Evolutionary conservation across 1,284 basidiomycete species (phyloP), one percentile per base, ranked within the genome.

Genomic region (Xerocomus minutiporus): DNA sequence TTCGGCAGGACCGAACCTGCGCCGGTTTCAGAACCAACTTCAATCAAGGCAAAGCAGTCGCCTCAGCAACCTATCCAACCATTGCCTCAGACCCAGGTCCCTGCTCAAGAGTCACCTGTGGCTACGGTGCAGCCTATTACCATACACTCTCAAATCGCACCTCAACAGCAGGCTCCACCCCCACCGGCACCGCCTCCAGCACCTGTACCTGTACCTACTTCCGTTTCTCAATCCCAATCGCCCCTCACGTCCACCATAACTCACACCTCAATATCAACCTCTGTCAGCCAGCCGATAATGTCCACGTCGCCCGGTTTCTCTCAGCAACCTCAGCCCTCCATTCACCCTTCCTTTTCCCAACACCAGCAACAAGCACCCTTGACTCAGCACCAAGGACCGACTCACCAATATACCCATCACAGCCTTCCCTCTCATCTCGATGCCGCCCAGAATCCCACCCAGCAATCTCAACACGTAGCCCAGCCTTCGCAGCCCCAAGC

Each of bases 391-490:
- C 63, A 77, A 71, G 59, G 64, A 20, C 66, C 73, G 34, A 68
- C 52, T 47, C 81, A 82, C 53, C 78, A 82, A 54, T 85, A 84
- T 62, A 71, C 78, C 9, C 84, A 85, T 50, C 84, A 84, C 54
- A 77, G 76, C 25, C 74, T 87, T 29, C 75, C 80, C 4, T 76
- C 79, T 1, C 83, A 86, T 56, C 76, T 84, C 55, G 84, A 86
- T 44, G 77, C 80, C 32, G 62, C 77, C 6, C 81, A 81, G 59
- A 65, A 61, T 34, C 63, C 73, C 29, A 50, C 57, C 26, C 75
- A 74, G 55, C 75, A 70, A 55, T 59, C 71, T 32, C 71, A 69
- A 31, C 70, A 71, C 11, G 46, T 56, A 23, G 17, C 60, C 4
- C 69, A 70, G 36, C 56, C 64, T 13, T 59, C 67, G 9, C 65